Evolutionary conservation across 2,329 filamentous ascomycete species (phyloP).

Genomic region (Epichloe hybrida): DNA sequence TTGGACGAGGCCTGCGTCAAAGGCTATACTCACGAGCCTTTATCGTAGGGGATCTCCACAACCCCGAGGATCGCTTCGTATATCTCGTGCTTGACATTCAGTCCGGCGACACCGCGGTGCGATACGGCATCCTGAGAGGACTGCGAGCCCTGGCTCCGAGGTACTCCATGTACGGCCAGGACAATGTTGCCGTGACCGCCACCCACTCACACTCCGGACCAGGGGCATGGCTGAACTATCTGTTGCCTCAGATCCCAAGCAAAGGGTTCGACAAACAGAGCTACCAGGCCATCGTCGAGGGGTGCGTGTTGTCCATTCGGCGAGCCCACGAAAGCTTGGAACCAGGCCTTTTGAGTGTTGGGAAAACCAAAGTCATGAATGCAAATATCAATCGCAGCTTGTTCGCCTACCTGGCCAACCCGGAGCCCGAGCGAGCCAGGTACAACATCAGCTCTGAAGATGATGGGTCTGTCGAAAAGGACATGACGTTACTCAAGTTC

Average conservation of each 20-base stretch:
- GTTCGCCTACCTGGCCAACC: constrained; percentile 75
- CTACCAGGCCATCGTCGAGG: constrained; percentile 77
- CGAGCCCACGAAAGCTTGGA: constrained; percentile 51
- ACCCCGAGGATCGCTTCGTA: constrained; percentile 58
- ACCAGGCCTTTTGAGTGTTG: constrained; percentile 54
- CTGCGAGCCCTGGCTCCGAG: constrained; percentile 53
- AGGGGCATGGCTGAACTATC: constrained; percentile 83
- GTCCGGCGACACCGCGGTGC: constrained; percentile 74
- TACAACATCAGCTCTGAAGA: constrained; percentile 36
- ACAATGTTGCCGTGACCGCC: constrained; percentile 78
- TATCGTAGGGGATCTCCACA: constrained; percentile 58
- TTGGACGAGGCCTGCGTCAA: constrained; percentile 74
- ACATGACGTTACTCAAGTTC: constrained; percentile 65
- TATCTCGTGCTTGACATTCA: constrained; percentile 81
- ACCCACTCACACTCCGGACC: constrained; percentile 86
- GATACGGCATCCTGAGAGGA: constrained; percentile 67
- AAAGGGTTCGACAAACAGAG: constrained; percentile 75
- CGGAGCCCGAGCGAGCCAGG: constrained; percentile 51
- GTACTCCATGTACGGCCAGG: constrained; percentile 56
- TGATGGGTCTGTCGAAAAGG: constrained; percentile 50
- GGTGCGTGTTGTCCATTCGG: constrained; percentile 64
- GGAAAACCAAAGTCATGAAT: constrained; percentile 44
- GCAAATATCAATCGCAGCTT: constrained; percentile 76
- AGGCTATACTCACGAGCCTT: constrained; percentile 77
- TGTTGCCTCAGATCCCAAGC: constrained; percentile 79